Base-by-base conservation (phyloP, 2,329 filamentous ascomycete genomes). In the Bisporella sp. region DNA sequence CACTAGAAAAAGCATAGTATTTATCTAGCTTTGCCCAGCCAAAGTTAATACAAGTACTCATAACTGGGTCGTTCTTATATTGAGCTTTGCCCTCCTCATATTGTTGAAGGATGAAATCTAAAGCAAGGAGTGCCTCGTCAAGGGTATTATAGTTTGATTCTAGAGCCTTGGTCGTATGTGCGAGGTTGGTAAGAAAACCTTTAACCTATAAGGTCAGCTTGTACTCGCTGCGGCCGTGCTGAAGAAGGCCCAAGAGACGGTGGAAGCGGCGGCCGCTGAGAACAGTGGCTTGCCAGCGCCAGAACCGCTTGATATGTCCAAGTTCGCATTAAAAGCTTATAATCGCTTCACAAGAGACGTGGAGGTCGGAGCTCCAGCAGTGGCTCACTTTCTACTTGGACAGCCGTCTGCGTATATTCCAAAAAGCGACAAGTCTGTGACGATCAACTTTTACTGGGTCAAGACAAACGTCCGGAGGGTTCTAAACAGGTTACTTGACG, bases 401-500 rank as follows among this genome's bases (percentile, higher is more conserved):
- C 44, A 53, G 30, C 50, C 47, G 3, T 53, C 43, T 41, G 47
- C 32, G 5, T 49, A 53, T 40, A 42, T 49, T 43, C 42, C 47
- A 53, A 50, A 53, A 46, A 35, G 50, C 30, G 42, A 53, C 29
- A 49, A 46, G 43, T 47, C 43, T 41, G 42, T 49, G 30, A 53
- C 42, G 33, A 50, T 53, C 43, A 53, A 53, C 31, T 53, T 53
- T 50, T 43, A 53, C 43, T 53, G 47, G 47, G 50, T 50, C 35
- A 53, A 53, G 28, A 39, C 31, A 41, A 32, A 50, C 39, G 11
- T 53, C 35, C 43, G 42, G 39, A 53, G 32, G 41, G 46, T 43
- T 43, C 47, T 53, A n/a, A 50, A 45, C 31, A 31, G 30, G 47
- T 46, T 49, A 31, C 32, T 52, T 31, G 32, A 48, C 30, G 31